Percentiles rank a stretch among this genome's conserved stretches.
Conservation (phyloP, 1,139 yeast species). For the Meyerozyma carpophila region DNA sequence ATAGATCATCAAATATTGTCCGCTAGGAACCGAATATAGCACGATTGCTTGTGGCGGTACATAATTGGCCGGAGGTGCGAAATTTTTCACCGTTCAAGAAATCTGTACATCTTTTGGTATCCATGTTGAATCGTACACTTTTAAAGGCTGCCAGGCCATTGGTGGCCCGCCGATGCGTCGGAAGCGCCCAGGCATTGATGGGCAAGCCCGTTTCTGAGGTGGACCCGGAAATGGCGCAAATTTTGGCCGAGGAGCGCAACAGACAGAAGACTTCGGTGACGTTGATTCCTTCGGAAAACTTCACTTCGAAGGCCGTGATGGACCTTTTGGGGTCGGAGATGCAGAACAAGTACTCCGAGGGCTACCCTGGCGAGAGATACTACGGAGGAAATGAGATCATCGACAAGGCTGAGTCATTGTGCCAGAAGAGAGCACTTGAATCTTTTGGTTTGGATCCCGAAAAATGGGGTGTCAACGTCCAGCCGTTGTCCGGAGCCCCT, state of each 20-base stretch:
- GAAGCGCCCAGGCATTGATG: constrained; percentile 42
- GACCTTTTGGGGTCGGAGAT: constrained; percentile 97
- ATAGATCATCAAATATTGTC: neutral
- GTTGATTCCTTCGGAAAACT: constrained; percentile 93
- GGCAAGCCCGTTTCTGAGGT: constrained; percentile 61
- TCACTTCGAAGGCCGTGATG: constrained; percentile 93
- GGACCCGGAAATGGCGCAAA: constrained; percentile 79
- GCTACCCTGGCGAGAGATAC: constrained; percentile 85
- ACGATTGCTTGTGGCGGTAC: neutral
- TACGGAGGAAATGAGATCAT: constrained; percentile 92
- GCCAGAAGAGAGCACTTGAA: constrained; percentile 88
- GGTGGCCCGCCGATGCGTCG: neutral
- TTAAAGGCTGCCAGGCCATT: neutral
- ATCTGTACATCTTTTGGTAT: neutral
- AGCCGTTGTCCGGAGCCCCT: constrained; percentile 93
- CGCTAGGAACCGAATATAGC: neutral
- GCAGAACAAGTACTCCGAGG: constrained; percentile 87
- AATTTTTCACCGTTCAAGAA: neutral
- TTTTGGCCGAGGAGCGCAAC: constrained; percentile 80
- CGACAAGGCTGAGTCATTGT: constrained; percentile 85
- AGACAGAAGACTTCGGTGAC: constrained; percentile 95
- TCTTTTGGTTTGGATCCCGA: constrained; percentile 78
- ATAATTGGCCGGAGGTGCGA: neutral
- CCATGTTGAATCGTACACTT: neutral
- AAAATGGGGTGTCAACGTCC: constrained; percentile 98